Conservation (phyloP, 768 basidiomycete species). For the Calocera viscosa region DNA sequence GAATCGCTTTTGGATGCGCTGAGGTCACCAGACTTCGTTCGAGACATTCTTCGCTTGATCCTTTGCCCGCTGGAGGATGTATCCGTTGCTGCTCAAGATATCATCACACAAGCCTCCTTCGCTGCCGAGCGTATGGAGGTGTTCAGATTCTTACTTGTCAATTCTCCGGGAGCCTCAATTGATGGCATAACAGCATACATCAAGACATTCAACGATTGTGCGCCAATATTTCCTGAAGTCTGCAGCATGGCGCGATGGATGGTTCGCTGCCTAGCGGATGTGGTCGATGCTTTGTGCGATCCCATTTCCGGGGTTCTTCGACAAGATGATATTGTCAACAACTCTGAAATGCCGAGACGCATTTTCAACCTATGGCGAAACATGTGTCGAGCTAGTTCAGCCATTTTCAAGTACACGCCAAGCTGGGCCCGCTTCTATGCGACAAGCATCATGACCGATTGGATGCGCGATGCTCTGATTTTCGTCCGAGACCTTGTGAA, state of each 20-base stretch:
- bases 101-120: conserved; percentile 79
- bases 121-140: conserved; percentile 83
- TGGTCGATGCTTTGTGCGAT: conserved; percentile 75
- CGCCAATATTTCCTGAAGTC: conserved; percentile 62
- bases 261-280: conserved; percentile 83
- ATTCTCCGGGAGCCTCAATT: conserved; percentile 52
- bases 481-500: conserved; percentile 78
- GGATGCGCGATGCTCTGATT: conserved; percentile 98
- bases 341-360: conserved; percentile 38
- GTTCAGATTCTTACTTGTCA: conserved; percentile 62
- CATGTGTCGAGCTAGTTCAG: conserved; percentile 65
- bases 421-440: conserved; percentile 72
- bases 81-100: conserved; percentile 58
- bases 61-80: conserved; percentile 71
- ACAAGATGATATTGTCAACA: conserved; percentile 22
- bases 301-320: conserved; percentile 57
- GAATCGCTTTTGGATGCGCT: conserved; percentile 45
- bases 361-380: conserved; percentile 66
- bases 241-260: conserved; percentile 79
- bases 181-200: conserved; percentile 62
- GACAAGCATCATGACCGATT: conserved; percentile 73
- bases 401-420: conserved; percentile 76
- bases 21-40: conserved; percentile 41
- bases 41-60: conserved; percentile 52
- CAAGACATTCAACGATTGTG: conserved; percentile 48